phyloP scores from a whole-genome alignment of 805 yeast genomes.

The Komagataella mondaviorum region DNA sequence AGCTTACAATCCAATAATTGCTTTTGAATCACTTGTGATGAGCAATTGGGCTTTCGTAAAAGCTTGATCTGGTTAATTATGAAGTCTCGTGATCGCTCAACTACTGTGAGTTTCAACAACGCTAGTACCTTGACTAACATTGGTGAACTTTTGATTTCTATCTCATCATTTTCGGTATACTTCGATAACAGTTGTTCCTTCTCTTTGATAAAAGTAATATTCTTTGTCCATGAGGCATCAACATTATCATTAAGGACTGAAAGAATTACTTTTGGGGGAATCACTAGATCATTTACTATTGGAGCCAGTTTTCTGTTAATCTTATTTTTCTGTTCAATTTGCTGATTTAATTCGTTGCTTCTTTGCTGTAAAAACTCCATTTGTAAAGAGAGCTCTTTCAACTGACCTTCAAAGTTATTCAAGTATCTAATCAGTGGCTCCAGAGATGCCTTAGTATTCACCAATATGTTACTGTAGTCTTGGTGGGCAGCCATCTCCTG shows the following conservation, averaged over 20 bases:
- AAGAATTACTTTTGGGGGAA: conserved; percentile 59
- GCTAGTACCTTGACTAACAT: conserved; percentile 24
- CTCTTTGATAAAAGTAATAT: conserved; percentile 42
- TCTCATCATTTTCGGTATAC: conserved; percentile 14
- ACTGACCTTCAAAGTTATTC: conserved; percentile 40
- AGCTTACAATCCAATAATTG: conserved; percentile 51
- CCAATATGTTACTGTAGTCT: conserved; percentile 14
- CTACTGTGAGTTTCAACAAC: conserved; percentile 42
- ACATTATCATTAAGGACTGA: conserved; percentile 47
- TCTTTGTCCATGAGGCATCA: conserved; percentile 51
- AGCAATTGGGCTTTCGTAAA: conserved; percentile 49
- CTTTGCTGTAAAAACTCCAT: conserved; percentile 45
- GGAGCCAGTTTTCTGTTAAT: conserved; percentile 51
- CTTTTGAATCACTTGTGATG: conserved; percentile 67
- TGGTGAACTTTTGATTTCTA: conserved; percentile 7
- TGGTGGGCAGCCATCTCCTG: conserved; percentile 10
- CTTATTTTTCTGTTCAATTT: conserved; percentile 31
- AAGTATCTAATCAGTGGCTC: conserved; percentile 42
- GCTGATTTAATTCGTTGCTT: conserved; percentile 31
- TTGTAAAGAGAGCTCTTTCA: conserved; percentile 41
- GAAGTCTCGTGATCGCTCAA: conserved; percentile 67
- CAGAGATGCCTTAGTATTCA: conserved; percentile 20
- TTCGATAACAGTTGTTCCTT: conserved; percentile 40
- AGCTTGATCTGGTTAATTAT: conserved; percentile 50
- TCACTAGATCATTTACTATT: conserved; percentile 56